phyloP scores from a whole-genome alignment of 2,329 filamentous ascomycete species.

The Cordyceps tenuipes region DNA sequence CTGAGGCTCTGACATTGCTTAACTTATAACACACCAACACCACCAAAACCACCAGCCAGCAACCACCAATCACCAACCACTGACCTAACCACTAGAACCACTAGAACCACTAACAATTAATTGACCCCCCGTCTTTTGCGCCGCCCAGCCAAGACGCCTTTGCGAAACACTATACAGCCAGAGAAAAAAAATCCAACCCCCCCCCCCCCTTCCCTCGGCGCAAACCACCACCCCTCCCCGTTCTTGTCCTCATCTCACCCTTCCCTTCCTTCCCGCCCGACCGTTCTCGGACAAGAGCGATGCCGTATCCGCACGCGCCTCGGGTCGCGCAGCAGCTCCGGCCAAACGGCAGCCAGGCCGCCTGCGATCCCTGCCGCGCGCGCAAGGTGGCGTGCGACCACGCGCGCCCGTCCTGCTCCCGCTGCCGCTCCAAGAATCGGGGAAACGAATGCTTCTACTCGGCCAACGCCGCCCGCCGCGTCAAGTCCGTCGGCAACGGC shows the following conservation, averaged over 20 bases:
- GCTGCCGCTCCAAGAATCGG: constrained; percentile 28
- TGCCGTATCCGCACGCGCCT: not conserved
- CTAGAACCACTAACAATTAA: too few relatives aligned
- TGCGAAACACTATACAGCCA: not conserved
- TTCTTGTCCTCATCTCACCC: too few relatives aligned
- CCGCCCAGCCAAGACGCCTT: not conserved
- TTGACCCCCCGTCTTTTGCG: too few relatives aligned
- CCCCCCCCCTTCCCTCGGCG: too few relatives aligned
- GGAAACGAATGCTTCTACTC: constrained; percentile 26
- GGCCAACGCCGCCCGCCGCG: not conserved
- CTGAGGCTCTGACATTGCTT: not conserved
- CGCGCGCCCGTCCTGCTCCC: constrained; percentile 26
- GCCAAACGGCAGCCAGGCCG: constrained; percentile 18
- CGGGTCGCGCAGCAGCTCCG: constrained; percentile 16
- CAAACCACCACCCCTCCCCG: too few relatives aligned
- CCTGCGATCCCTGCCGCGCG: constrained; percentile 27
- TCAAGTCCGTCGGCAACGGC: not conserved
- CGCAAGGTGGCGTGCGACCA: constrained; percentile 35
- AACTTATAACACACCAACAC: not conserved
- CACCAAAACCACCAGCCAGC: too few relatives aligned
- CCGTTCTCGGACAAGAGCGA: not conserved
- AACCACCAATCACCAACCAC: too few relatives aligned
- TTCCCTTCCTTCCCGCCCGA: too few relatives aligned
- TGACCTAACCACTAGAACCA: too few relatives aligned
- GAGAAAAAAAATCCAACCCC: not conserved